A percentile compares a stretch with the other conserved stretches of the same genome.
Evolutionary conservation across 345 rosid genomes (phyloP).

Genomic region (Syzygium oleosum): DNA sequence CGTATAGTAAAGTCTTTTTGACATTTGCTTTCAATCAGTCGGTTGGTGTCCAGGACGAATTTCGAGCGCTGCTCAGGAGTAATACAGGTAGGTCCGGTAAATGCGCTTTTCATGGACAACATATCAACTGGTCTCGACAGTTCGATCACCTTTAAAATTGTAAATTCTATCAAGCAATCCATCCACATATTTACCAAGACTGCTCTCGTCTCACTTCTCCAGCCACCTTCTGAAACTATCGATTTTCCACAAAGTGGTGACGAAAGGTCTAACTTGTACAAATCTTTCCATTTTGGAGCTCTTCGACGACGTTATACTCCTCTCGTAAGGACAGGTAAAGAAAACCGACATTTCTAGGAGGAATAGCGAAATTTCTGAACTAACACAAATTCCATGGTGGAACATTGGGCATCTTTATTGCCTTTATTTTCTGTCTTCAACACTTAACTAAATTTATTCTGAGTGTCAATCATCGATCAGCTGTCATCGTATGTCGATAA

Average conservation of each 20-base stretch:
- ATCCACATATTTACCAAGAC: constrained; percentile 33
- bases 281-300: constrained; percentile 10
- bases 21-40: too few species aligned
- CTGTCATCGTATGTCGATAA: too few species aligned
- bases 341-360: background rate
- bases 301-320: constrained; percentile 43
- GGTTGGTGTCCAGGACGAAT: too few species aligned
- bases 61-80: constrained; percentile 19
- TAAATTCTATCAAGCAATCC: constrained; percentile 36
- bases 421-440: too few species aligned
- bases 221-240: constrained; percentile 53
- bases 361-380: background rate
- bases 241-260: too few species aligned
- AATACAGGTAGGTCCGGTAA: constrained; percentile 40
- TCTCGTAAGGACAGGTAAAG: constrained; percentile 43
- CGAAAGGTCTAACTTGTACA: too few species aligned
- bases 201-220: constrained; percentile 50
- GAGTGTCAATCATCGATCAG: too few species aligned
- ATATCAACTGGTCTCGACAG: constrained; percentile 62
- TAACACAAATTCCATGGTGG: background rate
- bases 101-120: constrained; percentile 49
- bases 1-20: too few species aligned
- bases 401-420: background rate
- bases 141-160: constrained; percentile 49
- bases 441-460: too few species aligned